Conservation (phyloP, 129 eudicot species). For the Chrysanthemum lavandulifolium region DNA sequence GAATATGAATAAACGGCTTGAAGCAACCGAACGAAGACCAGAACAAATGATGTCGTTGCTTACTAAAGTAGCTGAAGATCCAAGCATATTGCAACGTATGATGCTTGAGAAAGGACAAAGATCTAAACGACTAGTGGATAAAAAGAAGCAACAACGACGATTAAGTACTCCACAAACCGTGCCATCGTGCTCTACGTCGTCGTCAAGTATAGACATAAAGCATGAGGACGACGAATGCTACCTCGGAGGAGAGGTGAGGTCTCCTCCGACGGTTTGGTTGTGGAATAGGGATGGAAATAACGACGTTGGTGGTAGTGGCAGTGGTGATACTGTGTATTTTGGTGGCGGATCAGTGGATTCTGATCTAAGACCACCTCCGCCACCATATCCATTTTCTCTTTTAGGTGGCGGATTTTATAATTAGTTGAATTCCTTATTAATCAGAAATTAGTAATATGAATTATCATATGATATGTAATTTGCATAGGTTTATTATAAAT, state of each 20-base stretch:
- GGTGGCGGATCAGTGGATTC: slow-evolving; percentile 27
- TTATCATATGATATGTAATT: too few relatives aligned
- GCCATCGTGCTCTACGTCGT: slow-evolving; percentile 15
- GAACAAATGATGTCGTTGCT: slow-evolving; percentile 87
- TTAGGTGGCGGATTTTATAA: slow-evolving; percentile 71
- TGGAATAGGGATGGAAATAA: slow-evolving; percentile 19
- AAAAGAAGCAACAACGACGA: slow-evolving; percentile 37
- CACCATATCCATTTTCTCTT: slow-evolving; percentile 75
- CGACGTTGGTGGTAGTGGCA: neutral
- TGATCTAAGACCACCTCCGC: slow-evolving; percentile 41
- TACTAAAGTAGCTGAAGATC: slow-evolving; percentile 76
- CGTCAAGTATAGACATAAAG: slow-evolving; percentile 37
- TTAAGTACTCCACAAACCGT: slow-evolving; percentile 11
- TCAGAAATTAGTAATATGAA: neutral
- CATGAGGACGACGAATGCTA: slow-evolving; percentile 41
- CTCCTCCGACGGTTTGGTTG: slow-evolving; percentile 36
- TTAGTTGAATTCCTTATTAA: slow-evolving; percentile 11
- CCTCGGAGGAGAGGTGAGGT: slow-evolving; percentile 17
- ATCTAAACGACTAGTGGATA: slow-evolving; percentile 37
- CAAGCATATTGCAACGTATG: slow-evolving; percentile 57
- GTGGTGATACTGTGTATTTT: slow-evolving; percentile 15
- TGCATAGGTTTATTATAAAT: too few relatives aligned
- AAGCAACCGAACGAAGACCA: slow-evolving; percentile 72
- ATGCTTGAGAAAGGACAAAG: slow-evolving; percentile 44
- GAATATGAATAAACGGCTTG: slow-evolving; percentile 63